Conservation (phyloP, 2,329 filamentous ascomycete species). For the Aschersonia sp. region DNA sequence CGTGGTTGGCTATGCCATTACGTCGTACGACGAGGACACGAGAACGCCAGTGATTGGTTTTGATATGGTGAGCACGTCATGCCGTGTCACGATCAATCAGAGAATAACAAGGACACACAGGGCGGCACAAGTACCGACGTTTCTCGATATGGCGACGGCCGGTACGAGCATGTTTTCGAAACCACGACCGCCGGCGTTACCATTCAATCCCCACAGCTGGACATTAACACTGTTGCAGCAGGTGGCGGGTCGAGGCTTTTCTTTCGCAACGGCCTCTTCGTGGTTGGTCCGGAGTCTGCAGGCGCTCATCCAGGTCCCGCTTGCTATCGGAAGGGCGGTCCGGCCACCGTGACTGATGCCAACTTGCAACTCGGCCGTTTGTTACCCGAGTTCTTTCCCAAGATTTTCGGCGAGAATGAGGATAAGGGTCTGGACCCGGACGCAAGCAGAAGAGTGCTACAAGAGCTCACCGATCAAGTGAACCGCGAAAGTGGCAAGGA, state of each 20-base stretch:
- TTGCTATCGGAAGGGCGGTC: conserved; percentile 59
- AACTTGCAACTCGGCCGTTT: conserved; percentile 52
- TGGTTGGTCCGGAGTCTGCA: conserved; percentile 58
- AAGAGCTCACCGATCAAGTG: conserved; percentile 24
- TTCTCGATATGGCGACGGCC: conserved; percentile 42
- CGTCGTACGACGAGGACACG: conserved; percentile 53
- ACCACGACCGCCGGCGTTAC: conserved; percentile 66
- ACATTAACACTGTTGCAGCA: conserved; percentile 70
- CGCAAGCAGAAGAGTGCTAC: conserved; percentile 22
- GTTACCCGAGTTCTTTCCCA: conserved; percentile 51
- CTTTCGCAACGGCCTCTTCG: conserved; percentile 59
- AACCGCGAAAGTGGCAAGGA: conserved; percentile 16
- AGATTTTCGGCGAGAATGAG: conserved; percentile 28
- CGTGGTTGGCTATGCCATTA: conserved; percentile 62
- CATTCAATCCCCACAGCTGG: conserved; percentile 65
- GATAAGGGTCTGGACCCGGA: conserved; percentile 22
- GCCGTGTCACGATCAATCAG: background rate
- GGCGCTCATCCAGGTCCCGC: conserved; percentile 58
- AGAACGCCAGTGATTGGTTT: conserved; percentile 62
- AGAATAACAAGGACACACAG: background rate
- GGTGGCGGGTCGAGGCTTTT: conserved; percentile 59
- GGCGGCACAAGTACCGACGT: conserved; percentile 63
- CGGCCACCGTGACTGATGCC: conserved; percentile 58
- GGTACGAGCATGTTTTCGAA: conserved; percentile 42
- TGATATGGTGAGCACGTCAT: conserved; percentile 32